Conservation (phyloP, 805 yeast species). For the Diddensiella transvaalensis region DNA sequence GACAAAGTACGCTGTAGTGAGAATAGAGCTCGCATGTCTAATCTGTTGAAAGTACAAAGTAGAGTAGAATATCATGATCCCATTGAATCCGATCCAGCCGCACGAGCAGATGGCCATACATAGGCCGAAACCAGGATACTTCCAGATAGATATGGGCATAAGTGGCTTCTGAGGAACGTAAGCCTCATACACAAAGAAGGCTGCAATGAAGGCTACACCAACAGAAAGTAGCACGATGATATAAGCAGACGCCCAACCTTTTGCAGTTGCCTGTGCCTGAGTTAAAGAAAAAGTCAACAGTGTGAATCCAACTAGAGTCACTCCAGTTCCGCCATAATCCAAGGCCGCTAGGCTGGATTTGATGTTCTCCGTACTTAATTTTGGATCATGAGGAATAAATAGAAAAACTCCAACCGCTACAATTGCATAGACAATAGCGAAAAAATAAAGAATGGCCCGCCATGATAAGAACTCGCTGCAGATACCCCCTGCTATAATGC, state of each 20-base stretch:
- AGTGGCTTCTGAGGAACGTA: slow-evolving; percentile 41
- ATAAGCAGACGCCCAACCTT: slow-evolving; percentile 47
- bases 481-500: slow-evolving; percentile 43
- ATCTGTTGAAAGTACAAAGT: slow-evolving; percentile 44
- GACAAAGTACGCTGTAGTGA: slow-evolving; percentile 43
- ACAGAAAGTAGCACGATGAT: slow-evolving; percentile 42
- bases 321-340: slow-evolving; percentile 44
- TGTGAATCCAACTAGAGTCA: slow-evolving; percentile 40
- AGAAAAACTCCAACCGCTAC: slow-evolving; percentile 29
- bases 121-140: slow-evolving; percentile 38
- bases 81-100: slow-evolving; percentile 43
- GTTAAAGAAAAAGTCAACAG: slow-evolving; percentile 44
- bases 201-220: slow-evolving; percentile 36
- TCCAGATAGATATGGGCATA: slow-evolving; percentile 47
- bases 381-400: slow-evolving; percentile 38
- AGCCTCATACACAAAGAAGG: slow-evolving; percentile 39
- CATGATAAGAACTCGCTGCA: slow-evolving; percentile 39
- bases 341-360: slow-evolving; percentile 28
- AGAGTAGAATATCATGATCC: slow-evolving; percentile 39
- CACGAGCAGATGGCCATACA: slow-evolving; percentile 38
- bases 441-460: slow-evolving; percentile 42
- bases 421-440: slow-evolving; percentile 38
- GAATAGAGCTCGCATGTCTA: slow-evolving; percentile 37
- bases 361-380: slow-evolving; percentile 26
- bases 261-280: slow-evolving; percentile 40